Conservation (phyloP, 2,329 filamentous ascomycete species). For the Didymella keratinophila region DNA sequence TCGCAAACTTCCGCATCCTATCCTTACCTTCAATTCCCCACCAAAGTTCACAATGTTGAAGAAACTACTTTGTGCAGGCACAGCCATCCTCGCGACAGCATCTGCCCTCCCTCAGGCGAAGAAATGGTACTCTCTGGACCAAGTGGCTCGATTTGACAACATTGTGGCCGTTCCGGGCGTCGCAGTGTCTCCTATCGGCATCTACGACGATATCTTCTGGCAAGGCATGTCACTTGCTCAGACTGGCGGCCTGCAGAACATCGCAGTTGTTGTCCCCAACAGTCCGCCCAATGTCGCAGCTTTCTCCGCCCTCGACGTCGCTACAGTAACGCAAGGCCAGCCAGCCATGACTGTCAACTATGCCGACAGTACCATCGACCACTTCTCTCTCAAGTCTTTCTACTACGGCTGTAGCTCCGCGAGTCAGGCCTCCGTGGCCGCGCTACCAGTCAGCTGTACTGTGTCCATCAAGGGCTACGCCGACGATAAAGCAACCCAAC, state of each 20-base stretch:
- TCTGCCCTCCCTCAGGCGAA: neutral
- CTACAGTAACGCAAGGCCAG: neutral
- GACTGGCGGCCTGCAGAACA: neutral
- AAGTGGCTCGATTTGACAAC: neutral
- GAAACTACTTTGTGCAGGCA: neutral
- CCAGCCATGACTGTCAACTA: neutral
- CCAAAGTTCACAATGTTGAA: neutral
- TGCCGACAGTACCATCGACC: neutral
- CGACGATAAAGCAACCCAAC: neutral
- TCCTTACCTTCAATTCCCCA: neutral
- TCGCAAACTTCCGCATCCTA: too few species aligned
- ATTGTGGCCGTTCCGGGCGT: neutral
- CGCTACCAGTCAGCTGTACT: neutral
- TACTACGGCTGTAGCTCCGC: neutral
- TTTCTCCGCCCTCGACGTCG: neutral
- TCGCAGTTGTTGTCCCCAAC: neutral
- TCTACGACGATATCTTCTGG: neutral
- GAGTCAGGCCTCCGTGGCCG: neutral
- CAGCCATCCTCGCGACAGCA: neutral
- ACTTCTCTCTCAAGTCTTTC: neutral
- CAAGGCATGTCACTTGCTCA: neutral
- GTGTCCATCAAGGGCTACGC: neutral
- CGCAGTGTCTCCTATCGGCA: neutral
- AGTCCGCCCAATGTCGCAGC: neutral
- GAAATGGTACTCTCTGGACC: neutral